Conservation (phyloP, 495 filamentous ascomycete genomes). For the Aspergillus carlsbadensis region DNA sequence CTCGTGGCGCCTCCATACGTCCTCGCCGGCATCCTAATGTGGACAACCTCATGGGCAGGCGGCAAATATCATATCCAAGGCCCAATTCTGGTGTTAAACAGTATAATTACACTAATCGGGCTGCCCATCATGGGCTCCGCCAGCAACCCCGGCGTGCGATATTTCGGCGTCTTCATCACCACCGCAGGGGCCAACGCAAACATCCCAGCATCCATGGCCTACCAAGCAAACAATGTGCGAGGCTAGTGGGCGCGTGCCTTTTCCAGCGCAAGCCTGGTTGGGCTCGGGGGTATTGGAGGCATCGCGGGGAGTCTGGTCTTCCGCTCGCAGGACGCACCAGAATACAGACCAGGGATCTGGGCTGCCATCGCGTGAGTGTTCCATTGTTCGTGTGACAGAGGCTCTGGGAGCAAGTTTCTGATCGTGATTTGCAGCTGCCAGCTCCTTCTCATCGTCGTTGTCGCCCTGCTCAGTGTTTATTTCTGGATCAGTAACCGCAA, state of each 20-base stretch:
- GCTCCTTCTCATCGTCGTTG: constrained; percentile 40
- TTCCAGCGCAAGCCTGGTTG: constrained; percentile 52
- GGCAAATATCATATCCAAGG: constrained; percentile 58
- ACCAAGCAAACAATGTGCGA: constrained; percentile 65
- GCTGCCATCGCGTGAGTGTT: constrained; percentile 41
- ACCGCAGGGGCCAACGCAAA: constrained; percentile 61
- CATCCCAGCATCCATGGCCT: constrained; percentile 54
- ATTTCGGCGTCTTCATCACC: constrained; percentile 63
- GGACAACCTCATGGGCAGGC: constrained; percentile 44
- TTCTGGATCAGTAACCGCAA: constrained; percentile 36
- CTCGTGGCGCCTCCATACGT: constrained; percentile 63
- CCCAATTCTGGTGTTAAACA: constrained; percentile 56
- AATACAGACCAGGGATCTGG: constrained; percentile 55
- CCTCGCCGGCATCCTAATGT: constrained; percentile 60
- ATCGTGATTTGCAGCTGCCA: too few species aligned
- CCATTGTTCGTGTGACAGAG: neutral
- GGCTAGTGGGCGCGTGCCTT: constrained; percentile 67
- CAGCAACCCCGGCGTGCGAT: constrained; percentile 47
- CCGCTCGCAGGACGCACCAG: constrained; percentile 53
- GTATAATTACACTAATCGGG: constrained; percentile 46
- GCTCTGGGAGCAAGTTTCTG: neutral
- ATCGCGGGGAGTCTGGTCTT: constrained; percentile 59
- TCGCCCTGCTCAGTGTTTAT: constrained; percentile 27
- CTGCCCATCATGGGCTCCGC: constrained; percentile 55
- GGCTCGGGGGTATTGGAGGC: constrained; percentile 57